Percentiles rank a stretch among this genome's conserved stretches.
Evolutionary conservation across 768 basidiomycete species (phyloP).

Genomic region (Pulveroboletus sp.): DNA sequence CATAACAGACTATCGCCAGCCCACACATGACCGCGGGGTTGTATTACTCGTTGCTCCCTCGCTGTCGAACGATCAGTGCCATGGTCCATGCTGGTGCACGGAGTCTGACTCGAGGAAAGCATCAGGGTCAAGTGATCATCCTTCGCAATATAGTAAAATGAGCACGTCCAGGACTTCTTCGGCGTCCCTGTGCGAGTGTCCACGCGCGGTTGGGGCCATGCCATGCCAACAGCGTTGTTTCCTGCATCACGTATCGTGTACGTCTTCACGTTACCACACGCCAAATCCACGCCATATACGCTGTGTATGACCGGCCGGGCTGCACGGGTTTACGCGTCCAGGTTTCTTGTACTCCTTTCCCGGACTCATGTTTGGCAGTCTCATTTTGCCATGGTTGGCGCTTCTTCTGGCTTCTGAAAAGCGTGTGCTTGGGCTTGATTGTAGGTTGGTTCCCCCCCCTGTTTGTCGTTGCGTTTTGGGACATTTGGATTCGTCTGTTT

Average conservation of each 20-base stretch:
- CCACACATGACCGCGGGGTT: neutral
- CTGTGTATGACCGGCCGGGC: no score
- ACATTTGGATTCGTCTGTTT: no score
- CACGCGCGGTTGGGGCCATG: neutral
- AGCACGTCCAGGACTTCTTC: neutral
- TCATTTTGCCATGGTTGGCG: no score
- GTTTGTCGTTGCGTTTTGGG: no score
- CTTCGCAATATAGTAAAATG: neutral
- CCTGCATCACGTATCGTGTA: neutral
- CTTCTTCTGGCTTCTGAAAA: no score
- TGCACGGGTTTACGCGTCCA: no score
- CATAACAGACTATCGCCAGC: neutral
- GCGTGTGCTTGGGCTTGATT: no score
- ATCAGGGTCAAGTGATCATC: slow-evolving; percentile 1
- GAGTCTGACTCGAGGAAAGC: slow-evolving; percentile 6
- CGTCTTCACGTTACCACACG: neutral
- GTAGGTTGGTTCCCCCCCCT: no score
- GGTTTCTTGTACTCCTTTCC: no score
- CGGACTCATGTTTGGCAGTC: no score
- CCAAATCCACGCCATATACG: neutral
- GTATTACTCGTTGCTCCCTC: neutral
- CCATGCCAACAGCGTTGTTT: neutral
- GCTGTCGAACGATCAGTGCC: neutral
- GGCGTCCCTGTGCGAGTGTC: neutral
- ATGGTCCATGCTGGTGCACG: no score